Base-by-base conservation (phyloP, 805 yeast species). In the Yarrowia sp. region DNA sequence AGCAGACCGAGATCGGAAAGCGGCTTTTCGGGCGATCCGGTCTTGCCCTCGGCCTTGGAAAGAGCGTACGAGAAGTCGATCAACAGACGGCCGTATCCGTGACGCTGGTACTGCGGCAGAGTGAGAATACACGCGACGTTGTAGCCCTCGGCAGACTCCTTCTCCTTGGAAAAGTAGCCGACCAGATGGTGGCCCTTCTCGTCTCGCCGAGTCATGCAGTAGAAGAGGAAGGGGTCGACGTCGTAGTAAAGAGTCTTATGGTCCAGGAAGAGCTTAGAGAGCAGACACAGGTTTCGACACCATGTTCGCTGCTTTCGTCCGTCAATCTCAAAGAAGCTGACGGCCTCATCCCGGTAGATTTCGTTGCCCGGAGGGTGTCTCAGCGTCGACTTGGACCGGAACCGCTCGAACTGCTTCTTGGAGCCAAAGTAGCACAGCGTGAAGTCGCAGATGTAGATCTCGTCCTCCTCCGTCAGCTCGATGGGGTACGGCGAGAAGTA, bases 331-430 rank as follows among this genome's bases (percentile, higher is more conserved):
- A 93, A 94, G 72, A 94, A 94, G 16, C 97, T 89, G 38, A 94
- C 93, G 68, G 86, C 84, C 55, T 87, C 92, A 73, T 94, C 98
- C 55, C 99, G 79, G 73, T 94, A 94, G 21, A 94, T 92, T 71
- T 94, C 99, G 75, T 94, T 94, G 0, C 99, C 99, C 0, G 99
- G 99, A 0, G 99, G 99, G 70, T 93, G 98, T 71, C 87, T 84
- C 75, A 94, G 78, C 1, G 96, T 86, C 72, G 96, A 88, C 71
- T 94, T 94, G 25, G 83, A 73, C 70, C 98, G 80, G 76, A 90
- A 94, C 65, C 99, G 79, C 75, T 94, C 96, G 75, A 93, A 94
- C 74, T 92, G 98, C 69, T 88, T 90, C 65, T 81, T 78, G 0
- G 96, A 88, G 4, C 96, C 94, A 75, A 90, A 94, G 74, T 90